phyloP scores from a whole-genome alignment of 805 yeast genomes.

The Kuraishia hungarica region DNA sequence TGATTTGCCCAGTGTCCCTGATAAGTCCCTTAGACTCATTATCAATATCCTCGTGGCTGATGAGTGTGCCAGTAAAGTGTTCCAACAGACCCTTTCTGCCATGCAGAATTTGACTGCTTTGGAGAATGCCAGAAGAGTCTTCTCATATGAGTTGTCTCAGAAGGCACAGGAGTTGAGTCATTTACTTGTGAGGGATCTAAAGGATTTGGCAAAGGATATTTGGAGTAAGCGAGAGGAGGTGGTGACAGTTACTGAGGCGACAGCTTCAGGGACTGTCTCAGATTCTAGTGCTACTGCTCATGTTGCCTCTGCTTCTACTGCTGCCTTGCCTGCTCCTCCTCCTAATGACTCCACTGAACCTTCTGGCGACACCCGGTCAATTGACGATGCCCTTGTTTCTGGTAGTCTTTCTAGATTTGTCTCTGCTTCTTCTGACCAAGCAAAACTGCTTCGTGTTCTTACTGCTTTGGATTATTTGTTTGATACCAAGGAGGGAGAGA shows the following conservation, averaged over 20 bases:
- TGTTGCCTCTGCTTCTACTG: too few relatives aligned
- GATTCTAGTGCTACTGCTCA: too few relatives aligned
- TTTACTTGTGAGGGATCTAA: slow-evolving; percentile 45
- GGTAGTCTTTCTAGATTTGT: slow-evolving; percentile 61
- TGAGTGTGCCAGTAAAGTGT: slow-evolving; percentile 79
- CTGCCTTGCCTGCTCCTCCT: too few relatives aligned
- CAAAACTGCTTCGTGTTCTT: slow-evolving; percentile 74
- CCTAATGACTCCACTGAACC: background rate
- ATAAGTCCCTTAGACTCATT: slow-evolving; percentile 48
- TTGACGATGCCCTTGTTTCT: slow-evolving; percentile 39
- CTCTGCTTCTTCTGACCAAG: slow-evolving; percentile 76
- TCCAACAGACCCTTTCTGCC: slow-evolving; percentile 73
- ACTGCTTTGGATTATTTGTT: slow-evolving; percentile 84
- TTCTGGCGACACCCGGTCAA: slow-evolving; percentile 5
- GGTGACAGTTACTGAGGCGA: background rate
- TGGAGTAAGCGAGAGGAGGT: slow-evolving; percentile 13
- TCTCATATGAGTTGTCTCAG: slow-evolving; percentile 58
- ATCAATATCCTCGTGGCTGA: slow-evolving; percentile 66
- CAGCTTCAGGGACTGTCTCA: too few relatives aligned
- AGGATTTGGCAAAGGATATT: slow-evolving; percentile 37
- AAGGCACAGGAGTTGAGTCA: slow-evolving; percentile 55
- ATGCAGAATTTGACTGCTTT: slow-evolving; percentile 69
- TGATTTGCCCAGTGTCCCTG: slow-evolving; percentile 57
- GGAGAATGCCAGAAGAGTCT: slow-evolving; percentile 50
- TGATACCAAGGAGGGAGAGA: slow-evolving; percentile 28